phyloP scores from a whole-genome alignment of 306 rosid species.

The Lathyrus tuberosus region DNA sequence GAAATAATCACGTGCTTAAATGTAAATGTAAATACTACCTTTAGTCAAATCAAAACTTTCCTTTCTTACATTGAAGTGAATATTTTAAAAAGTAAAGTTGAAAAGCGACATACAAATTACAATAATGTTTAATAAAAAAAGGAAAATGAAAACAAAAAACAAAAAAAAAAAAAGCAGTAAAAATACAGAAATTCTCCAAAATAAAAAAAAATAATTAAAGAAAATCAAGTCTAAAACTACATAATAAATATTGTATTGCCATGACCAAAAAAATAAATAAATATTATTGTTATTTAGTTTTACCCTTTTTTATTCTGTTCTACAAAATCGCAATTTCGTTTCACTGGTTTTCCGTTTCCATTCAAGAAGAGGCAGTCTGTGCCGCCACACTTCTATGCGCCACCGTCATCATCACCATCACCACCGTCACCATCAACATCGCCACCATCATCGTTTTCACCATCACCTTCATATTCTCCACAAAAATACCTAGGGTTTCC shows the following conservation, averaged over 20 bases:
- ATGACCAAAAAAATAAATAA: background rate
- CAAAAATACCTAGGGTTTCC: constrained; percentile 44
- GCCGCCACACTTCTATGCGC: constrained; percentile 45
- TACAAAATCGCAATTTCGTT: constrained; percentile 40
- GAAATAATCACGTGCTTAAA: background rate
- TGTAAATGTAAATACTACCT: background rate
- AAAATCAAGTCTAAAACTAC: background rate
- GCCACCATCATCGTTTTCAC: background rate
- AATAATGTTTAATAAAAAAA: constrained; percentile 1
- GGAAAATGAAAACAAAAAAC: background rate
- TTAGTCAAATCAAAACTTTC: background rate
- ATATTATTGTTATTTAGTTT: background rate
- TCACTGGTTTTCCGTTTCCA: constrained; percentile 35
- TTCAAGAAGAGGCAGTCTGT: constrained; percentile 37
- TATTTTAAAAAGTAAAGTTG: background rate
- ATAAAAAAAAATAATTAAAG: too few species aligned
- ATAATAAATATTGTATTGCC: background rate
- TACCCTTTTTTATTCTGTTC: background rate
- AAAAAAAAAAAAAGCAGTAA: background rate
- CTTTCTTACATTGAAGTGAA: background rate
- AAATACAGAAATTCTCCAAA: background rate
- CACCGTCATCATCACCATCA: background rate
- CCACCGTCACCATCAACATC: background rate
- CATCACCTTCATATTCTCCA: constrained; percentile 2
- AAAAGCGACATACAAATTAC: background rate